Evolutionary conservation across 2,329 filamentous ascomycete genomes (phyloP).

Genomic region (Aspergillus pseudoterreus): DNA sequence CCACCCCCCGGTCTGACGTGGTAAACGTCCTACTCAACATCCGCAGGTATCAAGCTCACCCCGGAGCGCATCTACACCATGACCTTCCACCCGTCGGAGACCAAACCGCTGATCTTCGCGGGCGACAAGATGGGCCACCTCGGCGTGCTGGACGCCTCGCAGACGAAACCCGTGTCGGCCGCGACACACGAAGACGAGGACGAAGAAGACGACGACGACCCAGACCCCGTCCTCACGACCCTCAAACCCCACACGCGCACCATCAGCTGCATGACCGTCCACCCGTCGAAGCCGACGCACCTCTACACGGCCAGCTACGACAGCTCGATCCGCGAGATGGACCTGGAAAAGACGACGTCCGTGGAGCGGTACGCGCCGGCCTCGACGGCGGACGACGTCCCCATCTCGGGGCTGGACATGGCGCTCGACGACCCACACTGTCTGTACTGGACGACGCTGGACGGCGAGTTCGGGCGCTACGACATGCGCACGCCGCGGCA

Average conservation of each 20-base stretch:
- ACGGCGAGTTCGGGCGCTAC: constrained; percentile 75
- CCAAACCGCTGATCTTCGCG: constrained; percentile 86
- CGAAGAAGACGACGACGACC: constrained; percentile 60
- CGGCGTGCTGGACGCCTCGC: constrained; percentile 77
- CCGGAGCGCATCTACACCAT: constrained; percentile 84
- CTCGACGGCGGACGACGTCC: constrained; percentile 66
- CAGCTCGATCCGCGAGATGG: constrained; percentile 81
- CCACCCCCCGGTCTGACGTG: not conserved
- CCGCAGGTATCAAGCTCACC: constrained; percentile 79
- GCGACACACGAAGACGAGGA: constrained; percentile 59
- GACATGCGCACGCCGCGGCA: constrained; percentile 64
- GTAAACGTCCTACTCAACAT: constrained; percentile 3
- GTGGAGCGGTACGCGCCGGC: constrained; percentile 76
- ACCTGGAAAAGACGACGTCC: constrained; percentile 75
- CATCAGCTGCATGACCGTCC: constrained; percentile 79
- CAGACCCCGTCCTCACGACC: constrained; percentile 77
- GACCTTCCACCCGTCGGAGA: constrained; percentile 78
- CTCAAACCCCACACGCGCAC: constrained; percentile 89
- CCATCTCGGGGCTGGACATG: constrained; percentile 82
- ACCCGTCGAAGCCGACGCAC: constrained; percentile 66
- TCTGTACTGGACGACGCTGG: constrained; percentile 82
- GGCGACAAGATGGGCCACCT: constrained; percentile 91
- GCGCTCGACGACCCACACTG: constrained; percentile 65
- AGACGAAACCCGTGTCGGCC: constrained; percentile 41
- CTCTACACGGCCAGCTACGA: constrained; percentile 90